Base-by-base conservation (phyloP, 306 rosid species). In the Trifolium subterraneum region DNA sequence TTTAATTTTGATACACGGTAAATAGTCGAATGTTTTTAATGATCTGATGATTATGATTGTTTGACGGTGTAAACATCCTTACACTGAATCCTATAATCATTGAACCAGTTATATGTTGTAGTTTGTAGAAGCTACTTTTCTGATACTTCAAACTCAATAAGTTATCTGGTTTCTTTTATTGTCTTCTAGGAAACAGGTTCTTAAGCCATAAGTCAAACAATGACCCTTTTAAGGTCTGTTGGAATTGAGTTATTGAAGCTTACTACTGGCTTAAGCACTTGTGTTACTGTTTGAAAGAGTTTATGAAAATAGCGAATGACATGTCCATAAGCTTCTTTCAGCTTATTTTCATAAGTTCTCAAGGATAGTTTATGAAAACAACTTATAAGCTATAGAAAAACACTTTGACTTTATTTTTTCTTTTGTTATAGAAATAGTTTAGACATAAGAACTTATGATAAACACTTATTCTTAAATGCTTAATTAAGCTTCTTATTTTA, bases 141-240 rank as follows among this genome's bases (percentile, higher is more conserved):
- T 70, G 74, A n/a, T 79, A 55, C n/a, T 2, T 60, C 23, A 50
- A 2, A 48, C 8, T 9, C 4, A 38, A 8, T 12, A 39, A 27
- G 73, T 31, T 64, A 29, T 64, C 18, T 55, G 8, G 25, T 64
- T 72, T 73, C 36, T 72, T 63, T 64, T 42, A 63, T 64, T 64
- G 14, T 25, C 14, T 71, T 64, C 14, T 65, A 44, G 23, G 45
- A 54, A 14, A 19, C 2, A 15, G 41, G 67, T 52, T 56, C 61
- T 55, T 58, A 31, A 76, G 7, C 52, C 41, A 31, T 44, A 14
- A 33, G 70, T 71, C 7, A 9, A 78, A 62, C 70, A 35, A 14
- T 36, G 23, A 2, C 18, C 23, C 36, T 7, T 50, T 50, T 50
- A 51, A 11, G 10, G 25, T 51, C 13, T 18, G 59, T 51, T 18